These are phyloP conservation scores for Aspergillus sp. DNA, from an alignment of 2,329 filamentous ascomycete species.

Conservation along the genomic window DNA sequence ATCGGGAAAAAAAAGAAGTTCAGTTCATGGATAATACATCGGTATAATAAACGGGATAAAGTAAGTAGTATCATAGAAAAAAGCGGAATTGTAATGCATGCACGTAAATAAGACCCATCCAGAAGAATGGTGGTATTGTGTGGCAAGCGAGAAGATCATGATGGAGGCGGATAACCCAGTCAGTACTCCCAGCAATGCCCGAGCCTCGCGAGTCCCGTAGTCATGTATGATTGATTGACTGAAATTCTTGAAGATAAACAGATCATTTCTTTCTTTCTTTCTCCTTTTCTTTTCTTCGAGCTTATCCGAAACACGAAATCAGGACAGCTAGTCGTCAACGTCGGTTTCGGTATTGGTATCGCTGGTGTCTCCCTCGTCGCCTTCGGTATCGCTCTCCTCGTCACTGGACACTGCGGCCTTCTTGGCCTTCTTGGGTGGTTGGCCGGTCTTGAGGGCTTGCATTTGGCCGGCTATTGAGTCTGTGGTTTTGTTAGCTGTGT, in stretches of 20 bases:
- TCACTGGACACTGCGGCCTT: constrained; percentile 64
- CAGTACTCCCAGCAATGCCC: not conserved
- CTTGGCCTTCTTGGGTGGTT: constrained; percentile 61
- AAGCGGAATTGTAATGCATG: not conserved
- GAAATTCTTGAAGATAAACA: not conserved
- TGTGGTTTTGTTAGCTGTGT: constrained; percentile 42
- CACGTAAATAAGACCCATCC: not conserved
- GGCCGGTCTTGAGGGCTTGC: constrained; percentile 77
- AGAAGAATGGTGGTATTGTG: not conserved
- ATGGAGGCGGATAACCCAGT: not conserved
- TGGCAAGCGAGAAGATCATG: not conserved
- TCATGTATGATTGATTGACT: not conserved
- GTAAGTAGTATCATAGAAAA: not conserved
- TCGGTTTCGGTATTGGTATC: constrained; percentile 74
- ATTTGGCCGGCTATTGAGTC: constrained; percentile 91
- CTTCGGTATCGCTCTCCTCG: constrained; percentile 66
- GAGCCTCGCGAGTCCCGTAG: not conserved
- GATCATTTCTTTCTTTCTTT: not conserved
- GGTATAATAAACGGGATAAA: not conserved
- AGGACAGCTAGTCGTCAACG: constrained; percentile 65
- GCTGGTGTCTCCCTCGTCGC: constrained; percentile 61
- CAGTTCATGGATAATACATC: not conserved
- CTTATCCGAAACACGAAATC: not conserved
- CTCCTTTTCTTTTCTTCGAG: not conserved
- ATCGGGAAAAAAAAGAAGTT: constrained; percentile 8